Percentiles rank a stretch among this genome's conserved stretches.
Evolutionary conservation across 331 rosid species (phyloP).

Genomic region (Pyrus hybrid): DNA sequence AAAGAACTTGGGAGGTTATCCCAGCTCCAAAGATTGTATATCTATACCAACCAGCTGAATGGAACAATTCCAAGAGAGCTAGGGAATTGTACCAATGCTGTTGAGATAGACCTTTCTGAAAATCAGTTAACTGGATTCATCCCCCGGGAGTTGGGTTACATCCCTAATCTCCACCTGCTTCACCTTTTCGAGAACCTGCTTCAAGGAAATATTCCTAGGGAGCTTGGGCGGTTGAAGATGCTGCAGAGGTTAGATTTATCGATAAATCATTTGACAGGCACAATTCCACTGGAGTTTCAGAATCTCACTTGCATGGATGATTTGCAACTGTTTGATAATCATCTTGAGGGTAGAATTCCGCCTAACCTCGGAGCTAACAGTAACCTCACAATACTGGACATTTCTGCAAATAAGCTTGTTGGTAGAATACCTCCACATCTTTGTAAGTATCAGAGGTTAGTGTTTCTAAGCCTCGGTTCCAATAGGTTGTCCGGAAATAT

Average conservation of each 20-base stretch:
- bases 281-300: slow-evolving; percentile 52
- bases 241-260: slow-evolving; percentile 48
- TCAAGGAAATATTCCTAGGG: slow-evolving; percentile 50
- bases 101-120: slow-evolving; percentile 65
- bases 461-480: slow-evolving; percentile 66
- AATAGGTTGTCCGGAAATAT: slow-evolving; percentile 54
- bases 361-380: slow-evolving; percentile 48
- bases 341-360: slow-evolving; percentile 61
- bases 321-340: slow-evolving; percentile 65
- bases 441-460: slow-evolving; percentile 40
- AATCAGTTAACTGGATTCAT: slow-evolving; percentile 48
- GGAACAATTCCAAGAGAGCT: slow-evolving; percentile 57
- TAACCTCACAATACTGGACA: slow-evolving; percentile 51
- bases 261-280: slow-evolving; percentile 53
- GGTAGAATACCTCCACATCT: slow-evolving; percentile 60
- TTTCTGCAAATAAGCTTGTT: slow-evolving; percentile 49
- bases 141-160: slow-evolving; percentile 47
- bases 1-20: slow-evolving; percentile 49
- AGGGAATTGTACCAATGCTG: slow-evolving; percentile 54
- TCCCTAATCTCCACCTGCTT: slow-evolving; percentile 48
- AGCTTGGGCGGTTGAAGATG: slow-evolving; percentile 43
- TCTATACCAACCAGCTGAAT: slow-evolving; percentile 62
- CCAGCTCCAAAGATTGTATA: slow-evolving; percentile 39
- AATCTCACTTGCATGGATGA: slow-evolving; percentile 47
- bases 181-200: slow-evolving; percentile 62